These are phyloP conservation scores for Apiotrichum laibachii DNA, from an alignment of 1,284 basidiomycete genomes.

Conservation along the genomic window DNA sequence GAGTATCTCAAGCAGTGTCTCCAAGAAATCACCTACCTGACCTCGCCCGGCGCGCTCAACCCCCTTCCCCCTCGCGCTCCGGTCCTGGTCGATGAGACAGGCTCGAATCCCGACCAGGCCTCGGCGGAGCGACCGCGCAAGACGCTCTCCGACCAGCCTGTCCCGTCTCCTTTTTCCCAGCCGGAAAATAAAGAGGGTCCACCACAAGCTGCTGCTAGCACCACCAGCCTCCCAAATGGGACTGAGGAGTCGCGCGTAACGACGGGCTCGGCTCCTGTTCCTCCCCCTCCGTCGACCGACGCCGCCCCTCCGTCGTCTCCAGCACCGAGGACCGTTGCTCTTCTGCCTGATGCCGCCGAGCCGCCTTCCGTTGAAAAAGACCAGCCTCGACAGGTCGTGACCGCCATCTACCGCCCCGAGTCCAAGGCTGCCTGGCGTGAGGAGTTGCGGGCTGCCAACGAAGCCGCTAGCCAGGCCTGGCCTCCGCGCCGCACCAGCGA, in stretches of 20 bases:
- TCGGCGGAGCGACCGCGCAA: constrained; percentile 40
- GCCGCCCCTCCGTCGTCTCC: constrained; percentile 34
- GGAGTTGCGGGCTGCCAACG: constrained; percentile 52
- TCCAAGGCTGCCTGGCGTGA: constrained; percentile 79
- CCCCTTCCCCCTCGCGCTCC: constrained; percentile 80
- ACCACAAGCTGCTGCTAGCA: background rate
- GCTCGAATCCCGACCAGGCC: constrained; percentile 5
- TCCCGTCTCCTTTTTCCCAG: constrained; percentile 18
- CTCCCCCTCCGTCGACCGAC: background rate
- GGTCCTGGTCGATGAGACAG: constrained; percentile 29
- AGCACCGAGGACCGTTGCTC: constrained; percentile 20
- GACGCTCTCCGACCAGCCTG: constrained; percentile 34
- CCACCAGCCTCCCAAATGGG: constrained; percentile 8
- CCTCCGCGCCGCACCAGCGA: constrained; percentile 23
- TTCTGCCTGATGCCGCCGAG: constrained; percentile 29
- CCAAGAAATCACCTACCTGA: constrained; percentile 96
- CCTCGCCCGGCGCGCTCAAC: constrained; percentile 93
- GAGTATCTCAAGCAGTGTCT: constrained; percentile 99
- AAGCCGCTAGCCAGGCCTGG: constrained; percentile 43
- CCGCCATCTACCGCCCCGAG: constrained; percentile 83
- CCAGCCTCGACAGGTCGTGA: constrained; percentile 57
- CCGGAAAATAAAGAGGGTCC: background rate
- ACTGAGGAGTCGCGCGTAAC: constrained; percentile 3
- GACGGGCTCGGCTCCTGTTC: background rate
- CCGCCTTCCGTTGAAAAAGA: constrained; percentile 1